Evolutionary conservation across 208 protist genomes (phyloP).

Genomic region (Wallacemonas sp.): DNA sequence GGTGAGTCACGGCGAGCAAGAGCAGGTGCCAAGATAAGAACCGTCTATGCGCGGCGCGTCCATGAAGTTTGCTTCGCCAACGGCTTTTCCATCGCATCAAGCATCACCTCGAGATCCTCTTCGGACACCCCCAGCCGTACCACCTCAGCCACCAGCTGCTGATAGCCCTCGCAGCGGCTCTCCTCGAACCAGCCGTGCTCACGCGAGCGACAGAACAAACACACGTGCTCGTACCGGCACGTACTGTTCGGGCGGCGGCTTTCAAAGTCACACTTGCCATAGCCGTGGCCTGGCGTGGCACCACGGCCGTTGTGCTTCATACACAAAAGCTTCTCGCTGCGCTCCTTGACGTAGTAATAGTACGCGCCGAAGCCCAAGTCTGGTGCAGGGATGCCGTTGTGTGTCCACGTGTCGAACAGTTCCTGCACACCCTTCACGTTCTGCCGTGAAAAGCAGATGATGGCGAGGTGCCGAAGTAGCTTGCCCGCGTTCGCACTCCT

Average conservation of each 20-base stretch:
- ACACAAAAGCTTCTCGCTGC: slow-evolving; percentile 55
- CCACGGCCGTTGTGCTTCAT: slow-evolving; percentile 78
- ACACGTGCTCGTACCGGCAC: slow-evolving; percentile 77
- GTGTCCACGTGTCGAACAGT: slow-evolving; percentile 59
- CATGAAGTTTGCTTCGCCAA: neutral
- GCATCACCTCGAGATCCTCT: slow-evolving; percentile 43
- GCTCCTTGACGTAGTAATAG: slow-evolving; percentile 77
- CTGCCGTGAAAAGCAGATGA: slow-evolving; percentile 55
- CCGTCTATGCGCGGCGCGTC: neutral
- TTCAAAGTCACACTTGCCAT: slow-evolving; percentile 72
- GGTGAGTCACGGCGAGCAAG: neutral
- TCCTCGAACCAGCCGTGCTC: slow-evolving; percentile 85
- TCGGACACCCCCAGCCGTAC: slow-evolving; percentile 48
- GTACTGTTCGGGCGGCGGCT: slow-evolving; percentile 52
- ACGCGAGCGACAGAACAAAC: slow-evolving; percentile 62
- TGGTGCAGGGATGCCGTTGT: slow-evolving; percentile 58
- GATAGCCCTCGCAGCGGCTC: slow-evolving; percentile 56
- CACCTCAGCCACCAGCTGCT: slow-evolving; percentile 56
- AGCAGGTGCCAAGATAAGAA: neutral
- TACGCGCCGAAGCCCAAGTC: slow-evolving; percentile 73
- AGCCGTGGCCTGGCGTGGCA: slow-evolving; percentile 40
- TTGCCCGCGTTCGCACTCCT: slow-evolving; percentile 31
- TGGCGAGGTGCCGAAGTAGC: slow-evolving; percentile 60
- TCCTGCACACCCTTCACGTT: slow-evolving; percentile 45
- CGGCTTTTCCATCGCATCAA: slow-evolving; percentile 58